Conservation (phyloP, 495 filamentous ascomycete species). For the Chaetomium cochliodes region DNA sequence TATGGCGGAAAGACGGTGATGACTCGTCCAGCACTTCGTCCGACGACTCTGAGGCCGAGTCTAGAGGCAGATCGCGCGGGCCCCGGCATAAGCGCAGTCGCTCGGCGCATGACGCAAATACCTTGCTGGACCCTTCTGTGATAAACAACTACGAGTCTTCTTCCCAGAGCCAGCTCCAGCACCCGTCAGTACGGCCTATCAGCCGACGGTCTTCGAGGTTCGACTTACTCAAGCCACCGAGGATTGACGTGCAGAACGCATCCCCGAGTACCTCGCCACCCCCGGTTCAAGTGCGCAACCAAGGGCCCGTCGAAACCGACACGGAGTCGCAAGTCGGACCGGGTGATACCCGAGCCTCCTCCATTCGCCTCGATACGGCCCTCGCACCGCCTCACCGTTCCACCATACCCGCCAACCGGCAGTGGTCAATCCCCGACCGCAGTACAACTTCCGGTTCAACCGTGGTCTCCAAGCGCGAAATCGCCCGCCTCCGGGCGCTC, state of each 20-base stretch:
- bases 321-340: constrained; percentile 34
- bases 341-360: constrained; percentile 29
- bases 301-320: constrained; percentile 40
- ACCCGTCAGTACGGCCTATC: constrained; percentile 34
- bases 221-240: constrained; percentile 59
- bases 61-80: constrained; percentile 36
- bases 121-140: constrained; percentile 42
- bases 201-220: constrained; percentile 49
- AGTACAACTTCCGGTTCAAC: constrained; percentile 36
- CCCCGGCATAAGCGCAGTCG: constrained; percentile 30
- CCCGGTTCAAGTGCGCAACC: constrained; percentile 21
- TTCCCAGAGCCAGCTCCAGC: constrained; percentile 18
- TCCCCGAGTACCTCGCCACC: constrained; percentile 46
- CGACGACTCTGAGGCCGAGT: constrained; percentile 44
- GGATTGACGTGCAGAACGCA: constrained; percentile 58
- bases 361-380: constrained; percentile 33
- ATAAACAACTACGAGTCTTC: constrained; percentile 31
- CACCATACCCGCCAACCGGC: constrained; percentile 38
- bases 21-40: constrained; percentile 38
- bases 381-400: constrained; percentile 26
- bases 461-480: constrained; percentile 59
- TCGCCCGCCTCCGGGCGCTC: constrained; percentile 69
- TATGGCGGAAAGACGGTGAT: constrained; percentile 47
- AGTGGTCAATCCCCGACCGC: constrained; percentile 74
- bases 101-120: constrained; percentile 32